These are phyloP conservation scores for Colletotrichum kahawae DNA, from an alignment of 2,329 filamentous ascomycete species.

Conservation along the genomic window DNA sequence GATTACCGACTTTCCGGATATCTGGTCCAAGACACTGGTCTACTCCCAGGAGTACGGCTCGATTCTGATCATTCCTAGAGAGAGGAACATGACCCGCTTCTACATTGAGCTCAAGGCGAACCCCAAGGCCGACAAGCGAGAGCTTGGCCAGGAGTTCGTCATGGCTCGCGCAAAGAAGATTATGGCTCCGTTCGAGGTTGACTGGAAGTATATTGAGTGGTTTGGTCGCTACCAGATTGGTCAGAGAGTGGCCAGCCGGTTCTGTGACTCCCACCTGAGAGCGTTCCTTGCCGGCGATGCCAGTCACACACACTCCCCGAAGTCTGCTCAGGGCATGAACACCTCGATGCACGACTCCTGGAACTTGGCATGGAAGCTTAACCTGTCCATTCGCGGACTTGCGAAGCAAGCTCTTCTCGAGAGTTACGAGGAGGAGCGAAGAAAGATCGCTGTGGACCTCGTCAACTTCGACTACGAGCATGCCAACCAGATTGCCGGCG, in stretches of 20 bases:
- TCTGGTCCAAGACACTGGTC: conserved; percentile 76
- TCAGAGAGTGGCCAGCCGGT: conserved; percentile 73
- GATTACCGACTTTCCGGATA: conserved; percentile 75
- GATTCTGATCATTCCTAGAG: conserved; percentile 75
- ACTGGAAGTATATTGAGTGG: conserved; percentile 69
- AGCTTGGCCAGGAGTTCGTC: conserved; percentile 68
- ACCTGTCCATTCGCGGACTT: conserved; percentile 59
- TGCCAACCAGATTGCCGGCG: conserved; percentile 62
- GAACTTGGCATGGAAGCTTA: conserved; percentile 62
- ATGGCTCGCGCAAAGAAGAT: conserved; percentile 70
- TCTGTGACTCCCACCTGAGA: conserved; percentile 64
- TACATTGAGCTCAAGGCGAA: conserved; percentile 61
- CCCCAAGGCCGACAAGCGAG: conserved; percentile 43
- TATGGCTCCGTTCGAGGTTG: conserved; percentile 60
- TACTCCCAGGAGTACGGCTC: conserved; percentile 71
- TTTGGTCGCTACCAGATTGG: conserved; percentile 76
- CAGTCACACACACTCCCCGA: conserved; percentile 75
- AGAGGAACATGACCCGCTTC: conserved; percentile 73
- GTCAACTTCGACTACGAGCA: conserved; percentile 65
- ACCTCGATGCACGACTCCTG: conserved; percentile 65
- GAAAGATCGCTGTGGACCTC: conserved; percentile 63
- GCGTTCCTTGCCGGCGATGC: conserved; percentile 76
- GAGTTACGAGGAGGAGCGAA: conserved; percentile 69
- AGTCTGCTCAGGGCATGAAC: conserved; percentile 74
- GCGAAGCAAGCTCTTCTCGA: conserved; percentile 59